phyloP scores from a whole-genome alignment of 139 green algal species.

The Haematococcus lacustris region DNA sequence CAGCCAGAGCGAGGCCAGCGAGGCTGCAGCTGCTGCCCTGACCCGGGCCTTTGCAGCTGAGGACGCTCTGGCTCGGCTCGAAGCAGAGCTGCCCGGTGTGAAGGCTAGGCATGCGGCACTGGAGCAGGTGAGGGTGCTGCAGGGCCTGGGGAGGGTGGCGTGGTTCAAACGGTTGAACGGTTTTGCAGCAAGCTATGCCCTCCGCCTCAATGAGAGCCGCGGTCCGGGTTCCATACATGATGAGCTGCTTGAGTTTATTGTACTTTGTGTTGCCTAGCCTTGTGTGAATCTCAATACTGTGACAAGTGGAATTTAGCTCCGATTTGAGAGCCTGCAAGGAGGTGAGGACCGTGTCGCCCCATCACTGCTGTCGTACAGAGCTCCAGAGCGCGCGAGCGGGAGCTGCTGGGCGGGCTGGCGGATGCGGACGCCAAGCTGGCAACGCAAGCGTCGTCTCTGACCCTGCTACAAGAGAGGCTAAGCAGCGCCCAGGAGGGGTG shows the following conservation, averaged over 20 bases:
- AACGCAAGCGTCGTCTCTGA: not conserved
- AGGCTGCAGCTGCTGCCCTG: constrained; percentile 15
- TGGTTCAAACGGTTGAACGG: no score
- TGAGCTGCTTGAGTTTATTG: no score
- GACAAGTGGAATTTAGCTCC: no score
- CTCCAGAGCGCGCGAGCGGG: constrained; percentile 11
- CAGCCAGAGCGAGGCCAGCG: not conserved
- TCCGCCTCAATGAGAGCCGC: no score
- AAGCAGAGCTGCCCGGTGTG: constrained; percentile 3
- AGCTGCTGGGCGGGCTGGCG: constrained; percentile 9
- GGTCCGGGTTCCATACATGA: no score
- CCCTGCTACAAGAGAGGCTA: not conserved
- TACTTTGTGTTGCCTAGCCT: no score
- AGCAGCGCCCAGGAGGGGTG: constrained; percentile 4
- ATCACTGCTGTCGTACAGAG: not conserved
- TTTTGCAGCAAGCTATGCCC: no score
- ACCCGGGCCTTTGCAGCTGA: constrained; percentile 23
- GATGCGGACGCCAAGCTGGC: constrained; percentile 10
- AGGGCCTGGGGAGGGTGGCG: not conserved
- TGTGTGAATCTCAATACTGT: no score
- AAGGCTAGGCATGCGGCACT: constrained; percentile 1
- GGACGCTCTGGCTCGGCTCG: not conserved
- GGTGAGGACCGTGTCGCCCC: not conserved
- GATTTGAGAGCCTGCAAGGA: no score
- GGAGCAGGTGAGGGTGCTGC: constrained; percentile 28